These are phyloP conservation scores for Gynostemma pentaphyllum DNA, from an alignment of 306 rosid species.

Conservation along the genomic window DNA sequence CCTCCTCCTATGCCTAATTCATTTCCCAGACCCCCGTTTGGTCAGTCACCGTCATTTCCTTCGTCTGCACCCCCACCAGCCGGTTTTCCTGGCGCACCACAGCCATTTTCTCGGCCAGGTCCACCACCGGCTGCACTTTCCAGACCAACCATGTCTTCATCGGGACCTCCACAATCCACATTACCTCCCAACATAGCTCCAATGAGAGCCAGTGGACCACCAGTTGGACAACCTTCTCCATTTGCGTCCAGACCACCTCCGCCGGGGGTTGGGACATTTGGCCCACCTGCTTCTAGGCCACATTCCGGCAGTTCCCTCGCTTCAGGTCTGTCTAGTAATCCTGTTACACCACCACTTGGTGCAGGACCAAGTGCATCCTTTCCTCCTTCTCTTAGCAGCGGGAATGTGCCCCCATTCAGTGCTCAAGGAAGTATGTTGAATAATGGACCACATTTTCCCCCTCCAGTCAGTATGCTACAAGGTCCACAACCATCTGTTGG, in stretches of 20 bases:
- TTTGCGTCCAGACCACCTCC: conserved; percentile 48
- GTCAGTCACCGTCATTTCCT: conserved; percentile 46
- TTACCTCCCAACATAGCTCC: conserved; percentile 26
- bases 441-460: conserved; percentile 67
- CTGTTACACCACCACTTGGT: conserved; percentile 26
- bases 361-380: conserved; percentile 38
- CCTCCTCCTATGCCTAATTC: conserved; percentile 56
- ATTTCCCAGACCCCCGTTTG: conserved; percentile 61
- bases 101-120: conserved; percentile 57
- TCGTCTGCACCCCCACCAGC: conserved; percentile 34
- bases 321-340: conserved; percentile 25
- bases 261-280: conserved; percentile 21
- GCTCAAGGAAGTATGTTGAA: conserved; percentile 42
- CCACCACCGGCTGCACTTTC: conserved; percentile 42
- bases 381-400: conserved; percentile 30
- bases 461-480: conserved; percentile 19
- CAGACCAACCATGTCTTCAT: conserved; percentile 39
- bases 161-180: conserved; percentile 37
- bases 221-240: conserved; percentile 30
- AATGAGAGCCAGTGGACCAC: conserved; percentile 30
- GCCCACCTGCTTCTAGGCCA: conserved; percentile 32
- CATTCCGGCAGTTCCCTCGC: conserved; percentile 31
- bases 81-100: conserved; percentile 35
- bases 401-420: conserved; percentile 19
- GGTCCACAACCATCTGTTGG: conserved; percentile 39